Conservation (phyloP, 768 basidiomycete species). For the Strobilomyces confusus region DNA sequence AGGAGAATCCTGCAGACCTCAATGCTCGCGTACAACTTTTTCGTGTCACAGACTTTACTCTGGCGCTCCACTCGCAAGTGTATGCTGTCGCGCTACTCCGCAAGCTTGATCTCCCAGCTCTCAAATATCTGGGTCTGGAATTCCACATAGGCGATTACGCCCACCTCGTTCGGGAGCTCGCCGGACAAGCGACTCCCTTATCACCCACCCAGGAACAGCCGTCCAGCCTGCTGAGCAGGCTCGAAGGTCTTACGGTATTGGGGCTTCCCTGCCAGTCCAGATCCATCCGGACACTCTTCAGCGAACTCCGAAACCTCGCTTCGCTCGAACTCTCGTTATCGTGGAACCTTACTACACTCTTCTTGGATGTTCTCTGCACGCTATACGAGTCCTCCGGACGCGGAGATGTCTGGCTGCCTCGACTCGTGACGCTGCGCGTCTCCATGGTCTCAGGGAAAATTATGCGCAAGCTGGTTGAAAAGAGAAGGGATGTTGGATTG, state of each 20-base stretch:
- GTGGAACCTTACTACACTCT: constrained; percentile 32
- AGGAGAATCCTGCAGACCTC: constrained; percentile 21
- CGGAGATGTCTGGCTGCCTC: constrained; percentile 43
- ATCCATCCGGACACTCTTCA: background rate
- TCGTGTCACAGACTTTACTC: constrained; percentile 31
- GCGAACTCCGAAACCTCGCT: background rate
- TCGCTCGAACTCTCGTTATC: constrained; percentile 23
- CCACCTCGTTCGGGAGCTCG: background rate
- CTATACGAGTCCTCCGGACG: background rate
- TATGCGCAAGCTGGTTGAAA: background rate
- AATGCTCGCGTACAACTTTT: constrained; percentile 27
- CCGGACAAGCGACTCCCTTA: background rate
- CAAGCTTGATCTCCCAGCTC: background rate
- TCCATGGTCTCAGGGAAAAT: constrained; percentile 29
- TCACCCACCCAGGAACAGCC: background rate
- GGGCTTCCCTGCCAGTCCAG: background rate
- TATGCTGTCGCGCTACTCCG: background rate
- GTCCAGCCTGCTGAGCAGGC: background rate
- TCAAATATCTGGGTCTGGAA: background rate
- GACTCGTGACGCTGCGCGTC: constrained; percentile 47
- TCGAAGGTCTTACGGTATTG: background rate
- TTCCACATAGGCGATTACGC: background rate
- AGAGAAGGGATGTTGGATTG: background rate
- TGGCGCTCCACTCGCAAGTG: constrained; percentile 40
- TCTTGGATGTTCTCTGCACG: constrained; percentile 20